These are phyloP conservation scores for Anisogramma anomala DNA, from an alignment of 2,329 filamentous ascomycete genomes.

Conservation along the genomic window DNA sequence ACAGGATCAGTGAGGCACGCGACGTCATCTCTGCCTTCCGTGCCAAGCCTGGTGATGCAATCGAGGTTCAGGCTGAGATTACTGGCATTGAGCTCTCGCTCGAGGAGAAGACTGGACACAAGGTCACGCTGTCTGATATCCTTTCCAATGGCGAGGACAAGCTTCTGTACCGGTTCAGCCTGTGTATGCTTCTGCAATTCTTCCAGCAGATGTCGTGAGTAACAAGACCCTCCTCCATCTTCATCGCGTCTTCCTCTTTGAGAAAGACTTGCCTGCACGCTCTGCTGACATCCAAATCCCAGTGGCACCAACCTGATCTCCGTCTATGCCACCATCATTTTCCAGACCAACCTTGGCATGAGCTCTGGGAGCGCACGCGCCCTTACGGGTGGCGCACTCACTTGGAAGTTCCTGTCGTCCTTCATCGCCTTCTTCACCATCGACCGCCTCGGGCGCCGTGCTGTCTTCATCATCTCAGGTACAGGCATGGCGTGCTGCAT, in stretches of 20 bases:
- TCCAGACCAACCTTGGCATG: constrained; percentile 30
- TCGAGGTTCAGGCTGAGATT: constrained; percentile 13
- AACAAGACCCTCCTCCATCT: constrained; percentile 6
- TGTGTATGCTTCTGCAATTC: constrained; percentile 38
- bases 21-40: constrained; percentile 13
- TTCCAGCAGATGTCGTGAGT: constrained; percentile 34
- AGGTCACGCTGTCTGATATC: constrained; percentile 30
- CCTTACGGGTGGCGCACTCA: constrained; percentile 37
- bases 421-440: constrained; percentile 39
- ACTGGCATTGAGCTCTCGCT: constrained; percentile 14
- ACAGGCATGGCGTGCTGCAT: constrained; percentile 43
- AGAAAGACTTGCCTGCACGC: too few species aligned
- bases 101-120: constrained; percentile 24
- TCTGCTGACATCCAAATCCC: not conserved
- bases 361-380: constrained; percentile 27
- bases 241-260: not conserved
- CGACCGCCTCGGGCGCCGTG: constrained; percentile 37
- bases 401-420: constrained; percentile 44
- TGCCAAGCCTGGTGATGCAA: constrained; percentile 10
- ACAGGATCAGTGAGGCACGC: constrained; percentile 10
- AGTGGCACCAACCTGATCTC: constrained; percentile 35
- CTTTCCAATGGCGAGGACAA: constrained; percentile 39
- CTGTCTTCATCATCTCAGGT: constrained; percentile 40
- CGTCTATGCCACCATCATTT: constrained; percentile 32
- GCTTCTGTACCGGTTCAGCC: constrained; percentile 37